Base-by-base conservation (phyloP, 768 basidiomycete genomes). In the Tricholoma saponaceum region DNA sequence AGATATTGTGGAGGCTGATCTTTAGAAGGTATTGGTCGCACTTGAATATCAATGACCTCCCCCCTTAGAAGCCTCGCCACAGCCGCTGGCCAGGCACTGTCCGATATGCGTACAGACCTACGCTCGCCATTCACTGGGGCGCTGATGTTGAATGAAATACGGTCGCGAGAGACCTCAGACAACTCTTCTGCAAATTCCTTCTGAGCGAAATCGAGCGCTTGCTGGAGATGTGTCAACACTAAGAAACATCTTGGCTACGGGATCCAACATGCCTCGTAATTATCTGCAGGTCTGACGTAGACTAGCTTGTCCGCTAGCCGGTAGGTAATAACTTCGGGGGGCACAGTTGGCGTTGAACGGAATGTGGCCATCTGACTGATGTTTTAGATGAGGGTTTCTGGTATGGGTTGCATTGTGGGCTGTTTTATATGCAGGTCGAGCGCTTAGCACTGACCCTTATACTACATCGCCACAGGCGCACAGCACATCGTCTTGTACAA, bases 251-350 rank as follows among this genome's bases (percentile, higher is more conserved):
- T 7, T 23, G 26, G 14, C 1, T 5, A 46, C 12, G 1, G 35
- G 39, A 4, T 41, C 13, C 18, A 22, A 62, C 75, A 54, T 37
- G 83, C 84, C 62, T 74, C 62, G 56, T 82, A 83, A 44, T 69
- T 65, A 30, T 66, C 53, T 9, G 77, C 73, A 0, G 76, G 77
- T 1, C 72, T 74, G 0, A 86, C 83, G 46, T 82, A 84, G 14
- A 84, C 79, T n/a, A 83, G 69, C 25, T 75, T 63, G 7, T 69
- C 64, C 0, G 72, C 64, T 5, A 70, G 69, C 25, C 80, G 76
- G 57, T 84, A 84, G 16, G 79, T 83, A 57, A 85, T 67, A 53
- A 84, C 72, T 37, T 83, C 80, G 5, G 75, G 63, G 10, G 72
- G 71, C 4, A 68, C 58, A 4, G 67, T 50, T 28, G 69, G 63